phyloP scores from a whole-genome alignment of 2,329 filamentous ascomycete genomes.

The Fusarium sp. region DNA sequence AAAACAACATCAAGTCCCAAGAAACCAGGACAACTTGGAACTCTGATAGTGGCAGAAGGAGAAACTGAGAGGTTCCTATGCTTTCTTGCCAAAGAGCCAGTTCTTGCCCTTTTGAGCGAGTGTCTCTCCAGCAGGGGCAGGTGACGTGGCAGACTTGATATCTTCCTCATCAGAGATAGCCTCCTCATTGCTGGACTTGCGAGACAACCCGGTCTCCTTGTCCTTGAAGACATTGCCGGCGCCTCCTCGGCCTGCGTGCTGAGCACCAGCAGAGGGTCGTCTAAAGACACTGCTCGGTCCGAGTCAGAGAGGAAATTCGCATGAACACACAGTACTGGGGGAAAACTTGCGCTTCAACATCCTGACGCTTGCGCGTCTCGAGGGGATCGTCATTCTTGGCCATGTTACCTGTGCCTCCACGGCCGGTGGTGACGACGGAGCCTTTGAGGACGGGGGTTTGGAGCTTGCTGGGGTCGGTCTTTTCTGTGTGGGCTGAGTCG shows the following conservation, averaged over 20 bases:
- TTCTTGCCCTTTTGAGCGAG: slow-evolving; percentile 57
- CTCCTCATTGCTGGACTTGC: slow-evolving; percentile 45
- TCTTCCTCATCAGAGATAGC: slow-evolving; percentile 42
- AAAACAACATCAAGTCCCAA: slow-evolving; percentile 27
- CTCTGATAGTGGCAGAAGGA: not conserved
- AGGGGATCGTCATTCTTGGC: slow-evolving; percentile 73
- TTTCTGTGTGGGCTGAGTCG: slow-evolving; percentile 60
- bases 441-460: slow-evolving; percentile 85
- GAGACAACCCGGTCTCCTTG: slow-evolving; percentile 50
- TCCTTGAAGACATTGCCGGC: slow-evolving; percentile 74
- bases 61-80: slow-evolving; percentile 39
- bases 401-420: slow-evolving; percentile 91
- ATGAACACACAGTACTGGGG: no score
- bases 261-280: slow-evolving; percentile 64
- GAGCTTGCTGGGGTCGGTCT: slow-evolving; percentile 70
- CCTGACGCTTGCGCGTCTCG: slow-evolving; percentile 81
- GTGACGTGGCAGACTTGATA: slow-evolving; percentile 13
- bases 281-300: slow-evolving; percentile 56
- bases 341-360: slow-evolving; percentile 69
- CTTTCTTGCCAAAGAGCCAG: slow-evolving; percentile 61
- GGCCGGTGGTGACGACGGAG: slow-evolving; percentile 86
- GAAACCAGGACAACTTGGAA: slow-evolving; percentile 11
- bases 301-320: not conserved
- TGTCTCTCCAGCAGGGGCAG: slow-evolving; percentile 30
- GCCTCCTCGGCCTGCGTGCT: slow-evolving; percentile 77